These are phyloP conservation scores for Monosiga brevicollis DNA, from an alignment of 78 protist species.

Conservation along the genomic window DNA sequence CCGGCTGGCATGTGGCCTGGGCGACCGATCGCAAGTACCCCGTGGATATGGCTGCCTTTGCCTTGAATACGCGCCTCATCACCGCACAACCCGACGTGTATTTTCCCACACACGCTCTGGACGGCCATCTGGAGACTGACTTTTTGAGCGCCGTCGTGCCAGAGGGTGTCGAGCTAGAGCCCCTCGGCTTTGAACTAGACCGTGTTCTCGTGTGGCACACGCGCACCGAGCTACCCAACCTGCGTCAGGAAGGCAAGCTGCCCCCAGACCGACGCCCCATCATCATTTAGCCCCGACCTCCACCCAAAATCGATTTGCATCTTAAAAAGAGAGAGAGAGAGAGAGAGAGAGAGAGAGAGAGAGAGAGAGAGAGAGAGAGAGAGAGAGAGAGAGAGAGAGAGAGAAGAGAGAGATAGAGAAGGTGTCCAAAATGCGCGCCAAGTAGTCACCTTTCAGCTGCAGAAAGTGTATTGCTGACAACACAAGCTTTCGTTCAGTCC, in stretches of 20 bases:
- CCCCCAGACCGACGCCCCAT: too few relatives aligned
- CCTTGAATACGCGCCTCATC: slow-evolving; percentile 1
- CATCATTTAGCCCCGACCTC: too few relatives aligned
- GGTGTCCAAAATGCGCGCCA: too few relatives aligned
- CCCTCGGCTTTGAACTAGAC: background rate
- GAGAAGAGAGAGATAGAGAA: too few relatives aligned
- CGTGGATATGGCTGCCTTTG: slow-evolving; percentile 11
- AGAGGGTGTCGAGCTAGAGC: background rate
- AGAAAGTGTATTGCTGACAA: too few relatives aligned
- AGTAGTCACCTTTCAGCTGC: too few relatives aligned
- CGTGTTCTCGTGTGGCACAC: slow-evolving; percentile 14
- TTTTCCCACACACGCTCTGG: background rate
- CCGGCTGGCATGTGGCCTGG: slow-evolving; percentile 8
- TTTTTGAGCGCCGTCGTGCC: background rate
- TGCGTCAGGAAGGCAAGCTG: background rate
- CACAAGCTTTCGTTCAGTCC: too few relatives aligned
- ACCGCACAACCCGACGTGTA: background rate
- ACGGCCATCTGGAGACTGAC: slow-evolving; percentile 9
- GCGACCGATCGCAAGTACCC: slow-evolving; percentile 9
- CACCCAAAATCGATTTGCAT: too few relatives aligned
- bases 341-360: too few relatives aligned
- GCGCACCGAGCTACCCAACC: background rate
- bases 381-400: too few relatives aligned
- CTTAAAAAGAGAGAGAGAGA: too few relatives aligned
- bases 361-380: too few relatives aligned